Evolutionary conservation across 805 yeast genomes (phyloP).

Genomic region (Nadsonia fulvescens): DNA sequence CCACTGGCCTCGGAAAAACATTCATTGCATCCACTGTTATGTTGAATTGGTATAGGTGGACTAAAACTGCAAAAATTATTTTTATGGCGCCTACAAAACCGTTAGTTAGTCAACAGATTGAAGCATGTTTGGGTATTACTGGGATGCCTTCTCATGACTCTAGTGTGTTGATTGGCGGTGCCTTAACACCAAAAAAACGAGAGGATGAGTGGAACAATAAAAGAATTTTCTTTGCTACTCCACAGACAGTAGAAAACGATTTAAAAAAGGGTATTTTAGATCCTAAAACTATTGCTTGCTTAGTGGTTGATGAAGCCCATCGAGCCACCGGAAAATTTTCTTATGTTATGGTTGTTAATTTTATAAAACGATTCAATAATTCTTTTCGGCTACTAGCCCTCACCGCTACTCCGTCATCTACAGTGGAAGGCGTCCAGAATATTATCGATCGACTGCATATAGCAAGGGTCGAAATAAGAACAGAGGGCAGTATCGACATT

Average conservation of each 20-base stretch:
- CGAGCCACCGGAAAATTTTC: slow-evolving; percentile 83
- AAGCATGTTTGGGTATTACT: slow-evolving; percentile 74
- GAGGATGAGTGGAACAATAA: slow-evolving; percentile 60
- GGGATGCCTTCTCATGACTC: slow-evolving; percentile 66
- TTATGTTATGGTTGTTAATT: slow-evolving; percentile 64
- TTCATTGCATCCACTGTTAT: slow-evolving; percentile 89
- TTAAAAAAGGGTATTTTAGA: slow-evolving; percentile 53
- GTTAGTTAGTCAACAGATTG: slow-evolving; percentile 86
- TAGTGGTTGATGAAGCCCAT: slow-evolving; percentile 93
- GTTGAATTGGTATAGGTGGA: slow-evolving; percentile 82
- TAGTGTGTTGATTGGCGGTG: slow-evolving; percentile 53
- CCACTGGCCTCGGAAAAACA: slow-evolving; percentile 96
- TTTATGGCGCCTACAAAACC: slow-evolving; percentile 98
- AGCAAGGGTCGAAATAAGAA: slow-evolving; percentile 65
- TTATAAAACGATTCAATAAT: slow-evolving; percentile 40
- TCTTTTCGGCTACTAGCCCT: slow-evolving; percentile 66
- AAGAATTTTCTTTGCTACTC: slow-evolving; percentile 82
- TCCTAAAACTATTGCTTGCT: slow-evolving; percentile 54
- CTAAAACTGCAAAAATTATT: slow-evolving; percentile 55
- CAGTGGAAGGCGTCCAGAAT: slow-evolving; percentile 73
- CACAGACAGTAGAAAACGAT: slow-evolving; percentile 91
- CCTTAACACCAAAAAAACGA: slow-evolving; percentile 27
- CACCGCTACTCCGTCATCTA: slow-evolving; percentile 92
- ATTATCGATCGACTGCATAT: slow-evolving; percentile 58
- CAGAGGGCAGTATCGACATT: slow-evolving; percentile 71